Evolutionary conservation across 116 monocot species (phyloP).

Genomic region (Papilionanthe hybrid): DNA sequence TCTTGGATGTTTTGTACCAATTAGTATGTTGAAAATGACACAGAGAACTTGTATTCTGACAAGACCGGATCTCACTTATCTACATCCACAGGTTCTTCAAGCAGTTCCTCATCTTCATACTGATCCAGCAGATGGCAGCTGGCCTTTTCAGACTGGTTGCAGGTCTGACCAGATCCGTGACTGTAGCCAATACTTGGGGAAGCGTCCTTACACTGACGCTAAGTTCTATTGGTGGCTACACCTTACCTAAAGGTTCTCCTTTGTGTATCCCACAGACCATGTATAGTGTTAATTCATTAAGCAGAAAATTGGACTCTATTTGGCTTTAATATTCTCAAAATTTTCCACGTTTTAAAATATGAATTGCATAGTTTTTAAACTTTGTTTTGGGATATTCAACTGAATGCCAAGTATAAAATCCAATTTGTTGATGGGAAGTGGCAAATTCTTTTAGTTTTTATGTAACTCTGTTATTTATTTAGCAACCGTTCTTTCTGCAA

Average conservation of each 20-base stretch:
- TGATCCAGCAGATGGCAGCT: slow-evolving; percentile 55
- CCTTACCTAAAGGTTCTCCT: slow-evolving; percentile 47
- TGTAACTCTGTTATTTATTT: no score
- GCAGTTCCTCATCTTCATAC: slow-evolving; percentile 50
- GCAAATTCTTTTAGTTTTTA: not conserved
- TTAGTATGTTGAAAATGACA: no score
- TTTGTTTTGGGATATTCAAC: not conserved
- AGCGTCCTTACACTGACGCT: slow-evolving; percentile 26
- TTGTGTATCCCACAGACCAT: not conserved
- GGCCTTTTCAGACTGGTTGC: slow-evolving; percentile 55
- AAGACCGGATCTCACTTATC: no score
- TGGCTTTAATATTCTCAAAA: not conserved
- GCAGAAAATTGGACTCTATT: not conserved
- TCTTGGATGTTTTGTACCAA: no score
- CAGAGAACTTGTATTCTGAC: no score
- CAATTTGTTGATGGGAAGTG: not conserved
- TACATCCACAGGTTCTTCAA: slow-evolving; percentile 58
- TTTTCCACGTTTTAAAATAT: not conserved
- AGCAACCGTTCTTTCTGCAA: not conserved
- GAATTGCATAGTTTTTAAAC: not conserved
- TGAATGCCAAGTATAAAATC: not conserved
- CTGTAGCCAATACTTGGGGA: slow-evolving; percentile 50
- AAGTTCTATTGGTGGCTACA: slow-evolving; percentile 65
- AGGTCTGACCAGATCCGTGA: slow-evolving; percentile 39
- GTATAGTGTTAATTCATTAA: not conserved